Evolutionary conservation across 2,329 filamentous ascomycete species (phyloP), one percentile per base, ranked within the genome.

Genomic region (Cladophialophora bantiana): DNA sequence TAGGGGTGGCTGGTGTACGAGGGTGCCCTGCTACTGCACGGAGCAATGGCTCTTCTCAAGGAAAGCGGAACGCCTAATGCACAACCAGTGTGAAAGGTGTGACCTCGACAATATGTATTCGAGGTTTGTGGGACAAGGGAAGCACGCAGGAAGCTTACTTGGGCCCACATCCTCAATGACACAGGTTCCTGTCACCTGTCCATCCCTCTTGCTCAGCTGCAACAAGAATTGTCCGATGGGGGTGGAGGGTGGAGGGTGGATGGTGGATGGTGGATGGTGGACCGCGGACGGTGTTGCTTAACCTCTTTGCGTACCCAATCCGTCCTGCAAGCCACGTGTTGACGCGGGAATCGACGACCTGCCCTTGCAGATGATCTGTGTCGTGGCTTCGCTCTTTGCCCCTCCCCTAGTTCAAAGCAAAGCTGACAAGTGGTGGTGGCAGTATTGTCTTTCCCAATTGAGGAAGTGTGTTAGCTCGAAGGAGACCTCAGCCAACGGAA

Each of bases 291-390:
- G 26, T 26, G 26, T 26, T 26, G 26, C 40, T 42, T 50, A 12
- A 50, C 18, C 18, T 20, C 20, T 50, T 50, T 50, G 20, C 18
- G 45, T n/a, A 50, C 45, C 6, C 45, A 35, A 38, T 9, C 50
- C 42, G 50, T 56, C 50, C 56, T 65, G 63, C 63, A 65, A 35
- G 66, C 66, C 66, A 68, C 66, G 66, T 68, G 66, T 65, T 54
- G 61, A 52, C 20, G 42, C 65, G 65, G 36, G 65, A 65, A 65
- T 65, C 56, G 62, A 55, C 45, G 40, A 60, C 20, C 4, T 40
- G 57, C 63, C 63, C 63, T 61, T 65, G 65, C 65, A 67, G 59
- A 55, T 42, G 54, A 58, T 66, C 59, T 50, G 38, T 45, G 38
- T 56, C 42, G 59, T 53, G 48, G 59, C 59, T 54, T 53, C 4